Conservation (phyloP, 805 yeast species). For the Priceomyces haplophilus region DNA sequence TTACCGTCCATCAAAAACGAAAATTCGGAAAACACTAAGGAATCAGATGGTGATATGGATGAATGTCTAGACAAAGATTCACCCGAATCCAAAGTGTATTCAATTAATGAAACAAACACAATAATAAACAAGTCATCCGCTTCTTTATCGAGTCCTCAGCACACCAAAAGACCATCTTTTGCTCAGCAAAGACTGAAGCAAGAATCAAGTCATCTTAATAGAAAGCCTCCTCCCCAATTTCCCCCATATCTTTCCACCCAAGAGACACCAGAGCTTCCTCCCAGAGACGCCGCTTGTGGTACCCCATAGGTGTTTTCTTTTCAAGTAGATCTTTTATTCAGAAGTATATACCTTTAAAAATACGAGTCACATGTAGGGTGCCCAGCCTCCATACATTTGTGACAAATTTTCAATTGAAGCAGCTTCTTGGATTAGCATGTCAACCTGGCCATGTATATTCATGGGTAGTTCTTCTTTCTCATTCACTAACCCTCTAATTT, state of each 20-base stretch:
- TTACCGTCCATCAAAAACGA: not conserved
- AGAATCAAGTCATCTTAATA: conserved; percentile 5
- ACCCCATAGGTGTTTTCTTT: not conserved
- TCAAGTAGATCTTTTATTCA: not conserved
- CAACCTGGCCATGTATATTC: conserved; percentile 91
- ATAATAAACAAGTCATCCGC: too few relatives aligned
- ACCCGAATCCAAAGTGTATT: not conserved
- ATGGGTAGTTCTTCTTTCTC: conserved; percentile 81
- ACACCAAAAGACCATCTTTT: too few relatives aligned
- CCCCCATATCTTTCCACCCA: conserved; percentile 5
- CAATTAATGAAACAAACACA: too few relatives aligned
- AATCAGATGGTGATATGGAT: not conserved
- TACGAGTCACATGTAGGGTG: conserved; percentile 29
- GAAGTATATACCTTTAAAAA: not conserved
- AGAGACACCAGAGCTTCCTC: not conserved
- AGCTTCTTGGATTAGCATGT: conserved; percentile 80
- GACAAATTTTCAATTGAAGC: conserved; percentile 65
- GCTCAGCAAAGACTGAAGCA: not conserved
- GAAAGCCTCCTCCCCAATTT: conserved; percentile 18
- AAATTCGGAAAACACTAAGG: not conserved
- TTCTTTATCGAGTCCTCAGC: too few relatives aligned
- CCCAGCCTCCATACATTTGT: conserved; percentile 95
- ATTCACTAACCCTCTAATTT: conserved; percentile 76
- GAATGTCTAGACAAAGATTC: not conserved
- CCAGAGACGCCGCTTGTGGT: not conserved